phyloP scores from a whole-genome alignment of 2,329 filamentous ascomycete species.

The Penicillium sp. region DNA sequence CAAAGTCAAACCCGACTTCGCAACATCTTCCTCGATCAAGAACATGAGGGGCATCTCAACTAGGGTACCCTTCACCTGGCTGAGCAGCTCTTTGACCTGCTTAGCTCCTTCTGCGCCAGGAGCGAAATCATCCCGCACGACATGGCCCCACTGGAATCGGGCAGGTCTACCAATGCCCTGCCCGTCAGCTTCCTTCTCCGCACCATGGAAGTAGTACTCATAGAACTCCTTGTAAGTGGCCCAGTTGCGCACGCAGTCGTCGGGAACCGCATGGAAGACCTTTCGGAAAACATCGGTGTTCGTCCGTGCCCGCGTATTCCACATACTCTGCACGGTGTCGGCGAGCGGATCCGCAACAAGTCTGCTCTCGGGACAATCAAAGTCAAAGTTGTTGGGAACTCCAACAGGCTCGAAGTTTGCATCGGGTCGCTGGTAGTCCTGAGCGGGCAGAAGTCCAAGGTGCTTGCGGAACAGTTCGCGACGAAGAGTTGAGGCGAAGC shows the following conservation, averaged over 20 bases:
- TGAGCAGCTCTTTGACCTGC: conserved; percentile 73
- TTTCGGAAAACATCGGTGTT: conserved; percentile 66
- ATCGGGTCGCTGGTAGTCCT: conserved; percentile 66
- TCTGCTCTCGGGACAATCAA: conserved; percentile 52
- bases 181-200: conserved; percentile 48
- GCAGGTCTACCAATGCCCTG: conserved; percentile 47
- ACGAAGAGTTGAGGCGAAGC: conserved; percentile 79
- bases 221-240: conserved; percentile 67
- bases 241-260: conserved; percentile 63
- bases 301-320: conserved; percentile 61
- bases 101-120: conserved; percentile 65
- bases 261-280: conserved; percentile 66
- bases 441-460: conserved; percentile 76
- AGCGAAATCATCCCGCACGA: conserved; percentile 76
- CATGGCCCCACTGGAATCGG: conserved; percentile 82
- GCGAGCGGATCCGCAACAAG: conserved; percentile 63
- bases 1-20: conserved; percentile 75
- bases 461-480: conserved; percentile 90
- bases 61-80: conserved; percentile 68
- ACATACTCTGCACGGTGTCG: conserved; percentile 58
- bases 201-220: conserved; percentile 60
- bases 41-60: conserved; percentile 94
- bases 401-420: conserved; percentile 64
- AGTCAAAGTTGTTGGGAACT: conserved; percentile 60
- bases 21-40: conserved; percentile 82